These are phyloP conservation scores for Triticum turgidum DNA, from an alignment of 176 grass and related monocot species.

Conservation along the genomic window DNA sequence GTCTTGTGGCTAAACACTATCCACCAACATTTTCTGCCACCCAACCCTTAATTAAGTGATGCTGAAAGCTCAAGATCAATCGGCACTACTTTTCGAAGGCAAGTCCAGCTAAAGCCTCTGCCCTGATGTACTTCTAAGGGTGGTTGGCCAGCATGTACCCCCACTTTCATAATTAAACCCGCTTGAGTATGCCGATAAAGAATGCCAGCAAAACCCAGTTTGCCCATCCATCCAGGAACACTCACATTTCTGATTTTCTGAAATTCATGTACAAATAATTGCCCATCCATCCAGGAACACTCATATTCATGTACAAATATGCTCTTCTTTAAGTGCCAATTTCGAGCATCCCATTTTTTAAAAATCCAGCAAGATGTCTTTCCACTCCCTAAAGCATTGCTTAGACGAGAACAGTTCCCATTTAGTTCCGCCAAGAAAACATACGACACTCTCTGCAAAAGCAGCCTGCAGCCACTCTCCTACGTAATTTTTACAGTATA, in stretches of 20 bases:
- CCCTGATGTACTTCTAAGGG: neutral
- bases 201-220: neutral
- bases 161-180: neutral
- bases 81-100: neutral
- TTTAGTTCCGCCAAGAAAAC: neutral
- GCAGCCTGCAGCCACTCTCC: neutral
- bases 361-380: neutral
- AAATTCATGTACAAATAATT: neutral
- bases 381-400: slow-evolving; percentile 5
- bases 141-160: neutral
- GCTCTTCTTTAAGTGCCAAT: neutral
- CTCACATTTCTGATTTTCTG: neutral
- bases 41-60: neutral
- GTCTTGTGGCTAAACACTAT: neutral
- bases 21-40: neutral
- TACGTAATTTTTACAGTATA: neutral
- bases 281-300: neutral
- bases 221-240: neutral
- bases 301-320: neutral
- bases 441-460: neutral
- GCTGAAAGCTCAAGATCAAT: neutral
- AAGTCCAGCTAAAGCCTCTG: neutral
- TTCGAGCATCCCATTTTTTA: neutral
- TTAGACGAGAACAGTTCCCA: neutral
- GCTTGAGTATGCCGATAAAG: neutral